phyloP scores from a whole-genome alignment of 352 stramenopile genomes.

The Globisporangium middletonii region DNA sequence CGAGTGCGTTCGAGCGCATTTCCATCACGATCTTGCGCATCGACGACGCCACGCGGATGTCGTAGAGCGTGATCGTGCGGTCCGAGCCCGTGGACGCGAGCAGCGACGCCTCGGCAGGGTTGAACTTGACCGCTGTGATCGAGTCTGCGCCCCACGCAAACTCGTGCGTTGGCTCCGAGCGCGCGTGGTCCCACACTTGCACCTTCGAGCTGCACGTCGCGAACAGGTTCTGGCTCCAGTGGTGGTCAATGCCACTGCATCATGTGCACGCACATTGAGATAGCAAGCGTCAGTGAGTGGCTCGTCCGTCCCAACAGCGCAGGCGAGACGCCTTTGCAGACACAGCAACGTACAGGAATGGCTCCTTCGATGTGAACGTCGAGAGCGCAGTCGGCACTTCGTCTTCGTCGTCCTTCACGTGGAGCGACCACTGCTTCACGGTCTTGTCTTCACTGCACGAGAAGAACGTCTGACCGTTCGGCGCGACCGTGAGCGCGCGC shows the following conservation, averaged over 20 bases:
- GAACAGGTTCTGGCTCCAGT: conserved; percentile 93
- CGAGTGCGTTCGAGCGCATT: conserved; percentile 97
- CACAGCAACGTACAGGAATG: conserved; percentile 53
- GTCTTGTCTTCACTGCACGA: conserved; percentile 94
- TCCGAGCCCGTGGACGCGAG: conserved; percentile 95
- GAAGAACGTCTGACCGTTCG: conserved; percentile 85
- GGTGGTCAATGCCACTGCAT: conserved; percentile 96
- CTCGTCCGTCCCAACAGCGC: too few species aligned
- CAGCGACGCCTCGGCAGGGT: conserved; percentile 94
- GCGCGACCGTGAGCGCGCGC: conserved; percentile 82
- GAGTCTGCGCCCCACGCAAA: conserved; percentile 94
- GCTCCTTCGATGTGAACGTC: conserved; percentile 82
- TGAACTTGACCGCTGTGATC: conserved; percentile 93
- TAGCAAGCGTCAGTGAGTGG: conserved; percentile 1
- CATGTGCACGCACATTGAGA: conserved; percentile 14
- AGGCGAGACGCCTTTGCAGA: not conserved
- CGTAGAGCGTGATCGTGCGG: conserved; percentile 91
- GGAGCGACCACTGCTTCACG: conserved; percentile 90
- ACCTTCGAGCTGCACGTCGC: conserved; percentile 91
- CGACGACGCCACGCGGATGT: conserved; percentile 86
- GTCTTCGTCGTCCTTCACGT: conserved; percentile 64
- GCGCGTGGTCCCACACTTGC: conserved; percentile 94
- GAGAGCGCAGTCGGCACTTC: conserved; percentile 60
- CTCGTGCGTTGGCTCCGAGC: conserved; percentile 91
- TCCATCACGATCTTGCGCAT: conserved; percentile 96